These are phyloP conservation scores for Austropuccinia psidii DNA, from an alignment of 1,284 basidiomycete species.

Conservation along the genomic window DNA sequence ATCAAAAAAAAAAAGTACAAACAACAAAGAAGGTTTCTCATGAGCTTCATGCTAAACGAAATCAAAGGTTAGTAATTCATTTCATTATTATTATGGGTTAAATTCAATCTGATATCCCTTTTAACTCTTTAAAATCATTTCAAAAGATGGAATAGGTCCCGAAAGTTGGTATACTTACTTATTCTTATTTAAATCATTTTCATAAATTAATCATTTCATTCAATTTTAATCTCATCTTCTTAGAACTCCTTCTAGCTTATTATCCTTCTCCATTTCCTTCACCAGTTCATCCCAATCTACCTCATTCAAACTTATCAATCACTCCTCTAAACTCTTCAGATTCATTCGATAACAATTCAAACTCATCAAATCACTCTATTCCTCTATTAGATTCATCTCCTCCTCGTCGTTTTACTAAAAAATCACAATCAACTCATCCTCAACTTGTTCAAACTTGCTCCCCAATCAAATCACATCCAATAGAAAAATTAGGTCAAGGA, in stretches of 20 bases:
- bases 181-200: not conserved
- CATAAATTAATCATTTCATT: not conserved
- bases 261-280: constrained; percentile 25
- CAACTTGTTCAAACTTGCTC: not conserved
- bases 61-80: constrained; percentile 10
- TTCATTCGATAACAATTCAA: not conserved
- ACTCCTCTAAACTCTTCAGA: not conserved
- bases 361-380: not conserved
- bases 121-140: not conserved
- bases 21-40: constrained; percentile 29
- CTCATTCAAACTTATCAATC: not conserved
- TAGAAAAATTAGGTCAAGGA: constrained; percentile 13
- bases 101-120: not conserved
- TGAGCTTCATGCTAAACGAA: constrained; percentile 24
- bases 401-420: not conserved
- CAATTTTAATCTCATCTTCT: not conserved
- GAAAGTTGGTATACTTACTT: not conserved
- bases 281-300: not conserved
- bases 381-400: not conserved
- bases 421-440: too few relatives aligned
- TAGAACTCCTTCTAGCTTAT: constrained; percentile 34
- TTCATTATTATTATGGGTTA: not conserved
- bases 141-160: constrained; percentile 14
- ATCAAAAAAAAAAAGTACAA: not conserved
- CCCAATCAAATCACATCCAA: not conserved